Evolutionary conservation across 2,329 filamentous ascomycete species (phyloP).

Genomic region (Microdochium nivale): DNA sequence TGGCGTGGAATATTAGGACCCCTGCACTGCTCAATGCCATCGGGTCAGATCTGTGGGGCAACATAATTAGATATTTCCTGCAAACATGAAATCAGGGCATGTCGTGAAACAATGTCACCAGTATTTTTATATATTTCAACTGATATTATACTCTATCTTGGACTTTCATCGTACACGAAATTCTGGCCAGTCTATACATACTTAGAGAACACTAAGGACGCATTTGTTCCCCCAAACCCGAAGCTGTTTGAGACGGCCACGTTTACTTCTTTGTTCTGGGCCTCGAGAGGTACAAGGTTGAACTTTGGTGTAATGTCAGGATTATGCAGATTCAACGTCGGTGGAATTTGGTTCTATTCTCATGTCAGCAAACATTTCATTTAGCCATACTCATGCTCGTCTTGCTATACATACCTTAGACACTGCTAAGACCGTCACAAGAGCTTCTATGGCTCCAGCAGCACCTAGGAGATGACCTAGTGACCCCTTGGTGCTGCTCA

Average conservation of each 20-base stretch:
- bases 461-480: slow-evolving; percentile 87
- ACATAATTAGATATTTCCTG: too few species aligned
- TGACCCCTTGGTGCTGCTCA: slow-evolving; percentile 92
- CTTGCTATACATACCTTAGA: slow-evolving; percentile 52
- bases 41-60: too few species aligned
- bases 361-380: slow-evolving; percentile 3
- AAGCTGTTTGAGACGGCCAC: slow-evolving; percentile 91
- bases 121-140: not conserved
- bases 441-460: slow-evolving; percentile 80
- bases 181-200: slow-evolving; percentile 2
- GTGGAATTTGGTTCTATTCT: slow-evolving; percentile 65
- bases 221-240: slow-evolving; percentile 95
- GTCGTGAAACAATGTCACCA: too few species aligned
- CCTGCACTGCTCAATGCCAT: too few species aligned
- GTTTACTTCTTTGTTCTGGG: slow-evolving; percentile 62
- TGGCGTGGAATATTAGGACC: too few species aligned
- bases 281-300: slow-evolving; percentile 70
- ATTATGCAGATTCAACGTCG: slow-evolving; percentile 73
- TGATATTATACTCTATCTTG: too few species aligned
- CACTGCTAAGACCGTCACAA: slow-evolving; percentile 76
- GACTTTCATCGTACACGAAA: not conserved
- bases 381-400: not conserved
- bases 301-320: slow-evolving; percentile 62
- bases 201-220: slow-evolving; percentile 69
- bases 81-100: too few species aligned